Percentiles rank a stretch among this genome's conserved stretches.
These are phyloP conservation scores for Starmerella tilneyi DNA, from an alignment of 805 yeast genomes.

Conservation along the genomic window DNA sequence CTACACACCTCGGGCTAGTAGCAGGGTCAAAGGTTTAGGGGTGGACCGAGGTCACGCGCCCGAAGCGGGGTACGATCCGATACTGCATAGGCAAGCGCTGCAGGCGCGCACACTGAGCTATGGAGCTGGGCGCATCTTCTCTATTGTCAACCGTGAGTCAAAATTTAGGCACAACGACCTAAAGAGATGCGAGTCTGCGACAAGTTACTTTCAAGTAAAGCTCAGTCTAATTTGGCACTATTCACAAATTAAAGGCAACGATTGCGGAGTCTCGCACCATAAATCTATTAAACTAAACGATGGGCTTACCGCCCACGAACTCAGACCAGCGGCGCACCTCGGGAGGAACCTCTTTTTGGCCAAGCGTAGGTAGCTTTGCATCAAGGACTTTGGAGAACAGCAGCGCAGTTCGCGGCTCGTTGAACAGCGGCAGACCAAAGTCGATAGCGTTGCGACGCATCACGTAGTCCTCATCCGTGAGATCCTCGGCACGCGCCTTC, in stretches of 20 bases:
- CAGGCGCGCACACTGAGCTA: too few species aligned
- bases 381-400: conserved; percentile 77
- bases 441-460: conserved; percentile 99
- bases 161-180: too few species aligned
- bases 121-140: too few species aligned
- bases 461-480: conserved; percentile 81
- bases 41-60: conserved; percentile 7
- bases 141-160: too few species aligned
- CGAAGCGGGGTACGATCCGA: conserved; percentile 3
- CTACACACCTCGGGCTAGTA: neutral
- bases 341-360: conserved; percentile 49
- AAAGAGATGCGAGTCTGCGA: too few species aligned
- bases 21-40: neutral
- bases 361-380: conserved; percentile 51
- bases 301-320: conserved; percentile 88
- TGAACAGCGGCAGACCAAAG: conserved; percentile 90
- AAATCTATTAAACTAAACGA: conserved; percentile 26
- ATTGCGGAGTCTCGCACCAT: conserved; percentile 1
- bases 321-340: conserved; percentile 97
- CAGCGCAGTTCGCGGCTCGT: conserved; percentile 88
- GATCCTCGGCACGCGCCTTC: conserved; percentile 71
- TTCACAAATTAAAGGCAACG: neutral
- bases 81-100: neutral
- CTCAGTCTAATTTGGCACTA: too few species aligned
- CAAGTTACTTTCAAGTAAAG: too few species aligned